Evolutionary conservation across 257 asterid species (phyloP).

Genomic region (Nyctanthes arbortristis): DNA sequence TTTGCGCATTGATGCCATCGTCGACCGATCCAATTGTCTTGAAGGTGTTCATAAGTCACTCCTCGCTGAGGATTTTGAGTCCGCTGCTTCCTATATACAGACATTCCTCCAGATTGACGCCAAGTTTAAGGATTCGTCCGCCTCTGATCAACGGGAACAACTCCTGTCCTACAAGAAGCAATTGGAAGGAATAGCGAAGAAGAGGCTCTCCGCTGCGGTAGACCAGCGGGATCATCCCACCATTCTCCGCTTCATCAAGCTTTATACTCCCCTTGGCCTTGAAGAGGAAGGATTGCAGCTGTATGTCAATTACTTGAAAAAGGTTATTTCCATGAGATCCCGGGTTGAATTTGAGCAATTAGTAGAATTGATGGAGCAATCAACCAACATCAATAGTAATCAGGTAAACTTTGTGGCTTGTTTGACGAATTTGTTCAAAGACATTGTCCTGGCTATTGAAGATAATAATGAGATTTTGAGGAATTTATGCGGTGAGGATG

Average conservation of each 20-base stretch:
- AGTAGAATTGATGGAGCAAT: conserved; percentile 55
- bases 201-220: conserved; percentile 60
- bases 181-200: conserved; percentile 70
- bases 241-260: conserved; percentile 71
- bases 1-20: conserved; percentile 72
- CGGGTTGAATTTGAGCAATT: conserved; percentile 76
- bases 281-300: conserved; percentile 90
- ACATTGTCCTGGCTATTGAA: conserved; percentile 88
- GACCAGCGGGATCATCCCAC: conserved; percentile 82
- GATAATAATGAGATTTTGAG: conserved; percentile 76
- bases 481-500: conserved; percentile 89
- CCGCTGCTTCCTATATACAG: conserved; percentile 69
- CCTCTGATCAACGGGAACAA: conserved; percentile 82
- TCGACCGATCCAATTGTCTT: conserved; percentile 69
- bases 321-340: conserved; percentile 69
- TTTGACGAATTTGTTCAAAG: conserved; percentile 84
- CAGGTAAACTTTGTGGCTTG: conserved; percentile 67
- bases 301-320: conserved; percentile 65
- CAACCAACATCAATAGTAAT: conserved; percentile 20
- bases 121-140: conserved; percentile 68
- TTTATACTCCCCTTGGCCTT: conserved; percentile 72
- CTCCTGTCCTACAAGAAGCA: conserved; percentile 76
- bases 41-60: conserved; percentile 84
- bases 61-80: conserved; percentile 72
- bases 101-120: conserved; percentile 81